phyloP scores from a whole-genome alignment of 2,329 filamentous ascomycete genomes.

The Podosphaera aphanis region DNA sequence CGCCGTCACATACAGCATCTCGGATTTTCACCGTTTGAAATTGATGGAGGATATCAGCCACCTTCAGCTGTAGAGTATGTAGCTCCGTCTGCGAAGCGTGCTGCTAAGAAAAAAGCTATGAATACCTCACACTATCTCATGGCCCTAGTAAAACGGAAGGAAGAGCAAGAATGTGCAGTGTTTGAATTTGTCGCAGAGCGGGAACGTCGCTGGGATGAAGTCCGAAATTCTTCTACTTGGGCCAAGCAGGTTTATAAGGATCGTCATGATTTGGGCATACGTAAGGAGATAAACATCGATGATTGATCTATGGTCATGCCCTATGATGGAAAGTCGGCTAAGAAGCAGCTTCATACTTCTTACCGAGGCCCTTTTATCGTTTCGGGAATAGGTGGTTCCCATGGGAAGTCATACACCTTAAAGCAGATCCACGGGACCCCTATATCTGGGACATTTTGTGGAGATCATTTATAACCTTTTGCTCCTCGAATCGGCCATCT shows the following conservation, averaged over 20 bases:
- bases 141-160: not conserved
- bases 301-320: not conserved
- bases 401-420: not conserved
- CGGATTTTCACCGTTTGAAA: not conserved
- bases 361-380: conserved; percentile 1
- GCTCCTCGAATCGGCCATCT: not conserved
- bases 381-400: not conserved
- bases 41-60: too few species aligned
- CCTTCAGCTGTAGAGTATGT: too few species aligned
- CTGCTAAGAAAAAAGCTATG: not conserved
- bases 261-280: not conserved
- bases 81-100: not conserved
- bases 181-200: not conserved
- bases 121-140: not conserved
- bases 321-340: conserved; percentile 1
- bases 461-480: not conserved
- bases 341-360: not conserved
- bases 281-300: not conserved
- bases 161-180: not conserved
- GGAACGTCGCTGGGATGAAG: not conserved
- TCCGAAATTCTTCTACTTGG: not conserved
- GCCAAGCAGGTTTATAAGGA: not conserved
- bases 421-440: not conserved
- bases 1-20: not conserved
- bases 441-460: conserved; percentile 1